These are phyloP conservation scores for Trichosporon coremiiforme DNA, from an alignment of 1,284 basidiomycete species.

Conservation along the genomic window DNA sequence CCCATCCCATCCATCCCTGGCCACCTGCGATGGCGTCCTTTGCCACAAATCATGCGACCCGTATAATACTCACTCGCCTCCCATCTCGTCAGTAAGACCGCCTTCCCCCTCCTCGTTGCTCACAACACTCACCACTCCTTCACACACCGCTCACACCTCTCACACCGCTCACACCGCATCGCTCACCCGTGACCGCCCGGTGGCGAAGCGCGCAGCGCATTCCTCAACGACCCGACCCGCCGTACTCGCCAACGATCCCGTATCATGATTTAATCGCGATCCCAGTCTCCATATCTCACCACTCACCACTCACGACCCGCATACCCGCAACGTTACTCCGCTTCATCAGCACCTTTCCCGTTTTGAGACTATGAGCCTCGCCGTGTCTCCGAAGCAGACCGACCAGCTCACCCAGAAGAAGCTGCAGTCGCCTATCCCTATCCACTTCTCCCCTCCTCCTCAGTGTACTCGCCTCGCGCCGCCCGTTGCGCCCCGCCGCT, in stretches of 20 bases:
- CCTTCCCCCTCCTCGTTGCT: conserved; percentile 2
- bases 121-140: conserved; percentile 8
- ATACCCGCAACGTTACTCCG: background rate
- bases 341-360: background rate
- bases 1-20: background rate
- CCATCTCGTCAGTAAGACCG: background rate
- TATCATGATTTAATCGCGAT: conserved; percentile 9
- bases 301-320: conserved; percentile 1
- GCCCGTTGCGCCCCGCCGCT: background rate
- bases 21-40: background rate
- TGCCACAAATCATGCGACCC: conserved; percentile 9
- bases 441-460: background rate
- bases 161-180: too few relatives aligned
- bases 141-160: background rate
- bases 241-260: background rate
- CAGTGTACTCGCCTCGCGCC: background rate
- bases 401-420: background rate
- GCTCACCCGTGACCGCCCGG: background rate
- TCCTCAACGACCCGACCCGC: background rate
- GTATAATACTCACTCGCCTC: conserved; percentile 12
- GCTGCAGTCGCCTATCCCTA: background rate
- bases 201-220: conserved; percentile 5
- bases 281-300: background rate
- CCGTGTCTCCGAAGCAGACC: background rate
- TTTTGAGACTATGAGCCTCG: background rate